These are phyloP conservation scores for Solanum neorickii DNA, from an alignment of 257 asterid genomes.

Conservation along the genomic window DNA sequence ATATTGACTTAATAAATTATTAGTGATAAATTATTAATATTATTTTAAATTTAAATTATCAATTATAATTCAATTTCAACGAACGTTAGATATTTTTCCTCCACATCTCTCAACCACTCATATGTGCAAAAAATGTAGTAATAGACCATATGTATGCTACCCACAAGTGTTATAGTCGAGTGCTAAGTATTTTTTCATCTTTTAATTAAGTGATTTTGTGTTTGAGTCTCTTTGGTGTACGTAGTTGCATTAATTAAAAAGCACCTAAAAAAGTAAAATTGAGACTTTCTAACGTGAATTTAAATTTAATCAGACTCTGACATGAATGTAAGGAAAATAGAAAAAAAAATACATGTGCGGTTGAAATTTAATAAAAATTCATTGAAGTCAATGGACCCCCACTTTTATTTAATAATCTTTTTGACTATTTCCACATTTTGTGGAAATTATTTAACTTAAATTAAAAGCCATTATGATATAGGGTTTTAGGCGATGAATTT, in stretches of 20 bases:
- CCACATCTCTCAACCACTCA: background rate
- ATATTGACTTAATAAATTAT: background rate
- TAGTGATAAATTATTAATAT: background rate
- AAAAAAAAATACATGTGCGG: background rate
- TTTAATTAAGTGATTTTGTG: background rate
- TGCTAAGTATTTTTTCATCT: too few species aligned
- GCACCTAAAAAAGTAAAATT: too few species aligned
- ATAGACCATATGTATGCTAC: too few species aligned
- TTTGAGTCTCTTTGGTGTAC: background rate
- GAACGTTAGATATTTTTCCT: background rate
- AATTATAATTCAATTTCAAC: background rate
- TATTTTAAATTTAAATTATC: background rate
- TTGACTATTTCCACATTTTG: background rate
- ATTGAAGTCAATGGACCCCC: background rate
- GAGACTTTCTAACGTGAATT: rapidly evolving
- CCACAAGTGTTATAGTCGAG: background rate
- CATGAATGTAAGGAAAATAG: too few species aligned
- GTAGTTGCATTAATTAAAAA: too few species aligned
- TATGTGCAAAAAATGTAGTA: background rate
- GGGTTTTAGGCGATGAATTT: background rate
- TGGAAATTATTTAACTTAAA: background rate
- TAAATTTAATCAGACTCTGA: rapidly evolving
- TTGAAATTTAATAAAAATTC: background rate
- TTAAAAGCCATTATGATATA: background rate
- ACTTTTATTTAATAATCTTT: background rate